Base-by-base conservation (phyloP, 1,139 yeast species). In the Candida albicans region DNA sequence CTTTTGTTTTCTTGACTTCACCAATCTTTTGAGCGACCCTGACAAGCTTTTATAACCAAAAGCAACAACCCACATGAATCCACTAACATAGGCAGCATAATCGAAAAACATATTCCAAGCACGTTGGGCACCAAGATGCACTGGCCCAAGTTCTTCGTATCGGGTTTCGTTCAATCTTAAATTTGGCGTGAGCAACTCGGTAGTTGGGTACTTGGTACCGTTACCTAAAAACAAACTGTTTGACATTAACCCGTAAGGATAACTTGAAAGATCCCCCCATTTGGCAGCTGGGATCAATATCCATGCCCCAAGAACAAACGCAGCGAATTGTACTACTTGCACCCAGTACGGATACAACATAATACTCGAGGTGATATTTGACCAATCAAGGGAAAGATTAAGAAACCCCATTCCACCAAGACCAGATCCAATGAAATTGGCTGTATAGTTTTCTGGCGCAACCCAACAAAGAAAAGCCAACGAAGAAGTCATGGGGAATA, bases 31-130 rank as follows among this genome's bases (percentile, higher is more conserved):
- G 22, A 53, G 46, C 2, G 60, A 55, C 9, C 38, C 34, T 13
- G 49, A 46, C 27, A 61, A 41, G 28, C 53, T 51, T 12, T 52
- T 53, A 54, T 59, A 65, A 8, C 77, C 70, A 59, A 65, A 72
- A 33, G 71, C 47, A 27, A 68, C 51, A 14, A 75, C 70, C 81
- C 81, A 76, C 1, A 67, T 61, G n/a, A 75, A 53, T 0, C 81
- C 80, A 52, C 77, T 70, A 1, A 71, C 52, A 50, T 75, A 76
- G 0, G 80, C 75, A 2, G 80, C 81, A 49, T 72, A 76, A 50
- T 75, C 82, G 48, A 76, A 76, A 46, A 77, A 75, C 56, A 74
- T 73, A 49, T 73, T 73, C 75, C 79, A 73, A 1, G 73, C 70
- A 43, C 77, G 59, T 54, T 75, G 80, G 5, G 76, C 67, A 0